Conservation (phyloP, 345 rosid species). For the Aethionema arabicum region DNA sequence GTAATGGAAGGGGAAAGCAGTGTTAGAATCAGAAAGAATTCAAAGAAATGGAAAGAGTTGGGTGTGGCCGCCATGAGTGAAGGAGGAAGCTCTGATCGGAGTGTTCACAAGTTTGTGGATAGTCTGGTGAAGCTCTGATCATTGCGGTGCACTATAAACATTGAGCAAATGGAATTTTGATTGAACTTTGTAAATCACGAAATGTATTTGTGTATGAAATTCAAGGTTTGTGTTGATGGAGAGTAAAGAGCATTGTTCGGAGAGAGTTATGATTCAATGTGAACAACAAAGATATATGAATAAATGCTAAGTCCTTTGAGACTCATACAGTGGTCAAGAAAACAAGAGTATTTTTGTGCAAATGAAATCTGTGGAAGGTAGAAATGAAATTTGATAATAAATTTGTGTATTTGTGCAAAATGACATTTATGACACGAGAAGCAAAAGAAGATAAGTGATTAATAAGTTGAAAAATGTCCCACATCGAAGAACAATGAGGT, state of each 20-base stretch:
- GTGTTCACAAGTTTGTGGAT: slow-evolving; percentile 50
- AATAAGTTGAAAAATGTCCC: background rate
- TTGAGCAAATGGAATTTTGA: slow-evolving; percentile 4
- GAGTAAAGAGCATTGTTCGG: slow-evolving; percentile 6
- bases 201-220: slow-evolving; percentile 7
- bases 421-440: no score
- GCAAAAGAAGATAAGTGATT: background rate
- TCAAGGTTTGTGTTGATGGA: background rate
- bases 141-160: background rate
- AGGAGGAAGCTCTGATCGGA: slow-evolving; percentile 61
- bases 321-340: no score
- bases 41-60: slow-evolving; percentile 50
- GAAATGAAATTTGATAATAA: no score
- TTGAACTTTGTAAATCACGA: slow-evolving; percentile 19
- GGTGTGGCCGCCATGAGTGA: slow-evolving; percentile 52
- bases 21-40: slow-evolving; percentile 44
- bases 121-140: slow-evolving; percentile 27
- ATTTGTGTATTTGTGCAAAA: no score
- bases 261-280: slow-evolving; percentile 5
- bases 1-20: slow-evolving; percentile 62
- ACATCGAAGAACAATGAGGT: background rate
- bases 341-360: no score
- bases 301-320: no score
- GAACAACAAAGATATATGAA: background rate
- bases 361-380: no score